A percentile compares a stretch with the other conserved stretches of the same genome.
Evolutionary conservation across 768 basidiomycete genomes (phyloP).

Genomic region (Suillus placidus): DNA sequence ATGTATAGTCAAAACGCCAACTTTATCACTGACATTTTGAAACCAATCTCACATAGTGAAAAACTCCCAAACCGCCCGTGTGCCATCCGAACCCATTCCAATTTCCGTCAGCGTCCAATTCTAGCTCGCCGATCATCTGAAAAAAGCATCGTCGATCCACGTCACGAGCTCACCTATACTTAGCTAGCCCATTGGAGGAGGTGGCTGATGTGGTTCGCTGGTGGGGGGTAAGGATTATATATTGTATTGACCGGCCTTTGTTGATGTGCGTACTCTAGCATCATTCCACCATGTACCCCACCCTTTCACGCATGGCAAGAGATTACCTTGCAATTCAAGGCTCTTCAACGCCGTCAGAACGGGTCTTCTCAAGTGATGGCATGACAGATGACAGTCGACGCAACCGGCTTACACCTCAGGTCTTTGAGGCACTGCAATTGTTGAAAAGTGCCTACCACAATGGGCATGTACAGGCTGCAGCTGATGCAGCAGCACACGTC

Average conservation of each 20-base stretch:
- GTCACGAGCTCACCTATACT: slow-evolving; percentile 7
- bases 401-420: slow-evolving; percentile 24
- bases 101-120: too few species aligned
- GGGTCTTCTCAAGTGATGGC: slow-evolving; percentile 30
- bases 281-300: too few species aligned
- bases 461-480: slow-evolving; percentile 24
- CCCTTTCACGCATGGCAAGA: too few species aligned
- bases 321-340: background rate
- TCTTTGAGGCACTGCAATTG: slow-evolving; percentile 24
- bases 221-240: slow-evolving; percentile 12
- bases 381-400: slow-evolving; percentile 24
- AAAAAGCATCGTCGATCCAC: background rate
- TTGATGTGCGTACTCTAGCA: too few species aligned
- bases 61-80: too few species aligned
- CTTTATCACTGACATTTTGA: slow-evolving; percentile 3
- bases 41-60: background rate
- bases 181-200: slow-evolving; percentile 6
- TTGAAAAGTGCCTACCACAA: slow-evolving; percentile 34
- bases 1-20: background rate
- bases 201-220: slow-evolving; percentile 6
- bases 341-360: slow-evolving; percentile 27
- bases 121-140: background rate
- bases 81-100: too few species aligned
- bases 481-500: slow-evolving; percentile 16
- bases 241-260: background rate